Percentiles rank a stretch among this genome's conserved stretches.
These are phyloP conservation scores for Pestalotiopsis sp. DNA, from an alignment of 2,329 filamentous ascomycete species.

Conservation along the genomic window DNA sequence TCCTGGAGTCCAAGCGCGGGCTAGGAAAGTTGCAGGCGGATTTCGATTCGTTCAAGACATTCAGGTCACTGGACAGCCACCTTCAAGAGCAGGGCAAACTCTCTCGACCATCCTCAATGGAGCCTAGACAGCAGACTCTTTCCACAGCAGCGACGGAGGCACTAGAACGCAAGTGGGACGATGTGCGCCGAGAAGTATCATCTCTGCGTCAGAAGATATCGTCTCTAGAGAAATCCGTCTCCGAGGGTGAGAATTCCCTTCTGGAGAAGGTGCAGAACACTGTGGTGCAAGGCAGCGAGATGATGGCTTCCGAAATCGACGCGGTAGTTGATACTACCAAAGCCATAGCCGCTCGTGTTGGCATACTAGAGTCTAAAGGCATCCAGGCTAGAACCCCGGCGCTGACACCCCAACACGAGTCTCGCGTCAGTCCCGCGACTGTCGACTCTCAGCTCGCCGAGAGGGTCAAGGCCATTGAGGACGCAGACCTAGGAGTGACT, in stretches of 20 bases:
- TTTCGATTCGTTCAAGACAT: background rate
- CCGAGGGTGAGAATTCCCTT: slow-evolving; percentile 11
- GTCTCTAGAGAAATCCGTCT: background rate
- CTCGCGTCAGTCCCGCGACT: background rate
- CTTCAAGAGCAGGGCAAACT: background rate
- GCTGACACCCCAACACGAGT: slow-evolving; percentile 2
- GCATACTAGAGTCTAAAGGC: slow-evolving; percentile 2
- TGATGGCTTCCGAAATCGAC: background rate
- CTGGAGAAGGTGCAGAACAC: slow-evolving; percentile 12
- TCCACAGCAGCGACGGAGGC: background rate
- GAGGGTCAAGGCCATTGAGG: slow-evolving; percentile 9
- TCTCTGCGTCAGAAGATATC: background rate
- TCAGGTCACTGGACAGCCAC: background rate
- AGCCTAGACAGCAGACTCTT: background rate
- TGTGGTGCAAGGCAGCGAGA: background rate
- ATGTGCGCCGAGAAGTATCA: background rate
- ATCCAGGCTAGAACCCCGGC: slow-evolving; percentile 6
- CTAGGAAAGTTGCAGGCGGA: background rate
- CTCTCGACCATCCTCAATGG: background rate
- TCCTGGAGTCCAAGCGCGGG: slow-evolving; percentile 2
- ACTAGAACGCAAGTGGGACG: background rate
- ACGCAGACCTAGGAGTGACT: background rate
- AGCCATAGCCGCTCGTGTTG: background rate
- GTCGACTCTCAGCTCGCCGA: background rate
- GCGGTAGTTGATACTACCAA: slow-evolving; percentile 10